Evolutionary conservation across 345 rosid genomes (phyloP).

Genomic region (Acer yangbiense): DNA sequence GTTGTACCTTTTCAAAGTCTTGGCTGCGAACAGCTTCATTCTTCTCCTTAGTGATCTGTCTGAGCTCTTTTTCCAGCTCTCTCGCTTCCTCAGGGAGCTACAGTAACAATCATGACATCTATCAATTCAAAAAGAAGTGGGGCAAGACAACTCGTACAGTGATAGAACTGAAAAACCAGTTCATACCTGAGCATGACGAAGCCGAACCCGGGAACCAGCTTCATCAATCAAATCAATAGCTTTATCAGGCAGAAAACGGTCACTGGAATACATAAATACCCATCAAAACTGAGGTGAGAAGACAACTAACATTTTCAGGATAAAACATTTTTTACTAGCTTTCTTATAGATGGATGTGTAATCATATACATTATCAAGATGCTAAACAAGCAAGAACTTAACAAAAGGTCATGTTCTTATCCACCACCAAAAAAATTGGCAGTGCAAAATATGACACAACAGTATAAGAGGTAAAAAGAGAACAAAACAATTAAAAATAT

Average conservation of each 20-base stretch:
- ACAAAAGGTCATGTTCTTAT: not conserved
- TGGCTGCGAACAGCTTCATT: slow-evolving; percentile 94
- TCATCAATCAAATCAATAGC: slow-evolving; percentile 99
- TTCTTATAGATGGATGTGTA: not conserved
- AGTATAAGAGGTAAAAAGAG: not conserved
- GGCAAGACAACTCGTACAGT: not conserved
- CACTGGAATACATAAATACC: slow-evolving; percentile 47
- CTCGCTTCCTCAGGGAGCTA: slow-evolving; percentile 98
- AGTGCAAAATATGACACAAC: not conserved
- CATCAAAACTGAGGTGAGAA: not conserved
- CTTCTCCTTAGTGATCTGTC: slow-evolving; percentile 92
- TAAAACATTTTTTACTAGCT: not conserved
- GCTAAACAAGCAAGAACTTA: not conserved
- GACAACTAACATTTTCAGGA: not conserved
- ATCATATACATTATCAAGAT: not conserved
- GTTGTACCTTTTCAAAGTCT: slow-evolving; percentile 89
- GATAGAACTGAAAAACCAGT: slow-evolving; percentile 13
- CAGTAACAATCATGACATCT: slow-evolving; percentile 17
- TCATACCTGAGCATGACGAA: slow-evolving; percentile 88
- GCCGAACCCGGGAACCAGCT: slow-evolving; percentile 99
- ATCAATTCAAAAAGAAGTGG: slow-evolving; percentile 14
- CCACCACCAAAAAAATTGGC: not conserved
- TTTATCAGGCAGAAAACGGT: slow-evolving; percentile 97
- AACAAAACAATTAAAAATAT: not conserved
- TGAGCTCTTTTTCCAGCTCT: slow-evolving; percentile 94